These are phyloP conservation scores for Hygrophorus pudorinus DNA, from an alignment of 768 basidiomycete species.

Conservation along the genomic window DNA sequence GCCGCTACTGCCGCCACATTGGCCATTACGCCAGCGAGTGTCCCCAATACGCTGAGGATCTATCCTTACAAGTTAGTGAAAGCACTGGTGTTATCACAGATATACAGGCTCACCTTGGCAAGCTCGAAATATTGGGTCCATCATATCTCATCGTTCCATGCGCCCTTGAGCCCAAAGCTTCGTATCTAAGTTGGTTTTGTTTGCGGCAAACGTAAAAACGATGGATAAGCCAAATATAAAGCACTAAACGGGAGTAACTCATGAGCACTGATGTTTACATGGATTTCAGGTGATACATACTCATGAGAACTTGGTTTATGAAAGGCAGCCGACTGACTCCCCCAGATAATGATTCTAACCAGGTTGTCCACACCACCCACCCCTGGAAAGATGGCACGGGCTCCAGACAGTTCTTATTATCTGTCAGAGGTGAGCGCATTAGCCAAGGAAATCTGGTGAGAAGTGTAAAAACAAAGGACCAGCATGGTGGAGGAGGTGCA, in stretches of 20 bases:
- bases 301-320: too few relatives aligned
- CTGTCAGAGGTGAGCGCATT: not conserved
- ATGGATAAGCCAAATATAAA: constrained; percentile 37
- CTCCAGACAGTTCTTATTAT: not conserved
- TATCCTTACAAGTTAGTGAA: not conserved
- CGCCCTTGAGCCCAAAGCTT: constrained; percentile 39
- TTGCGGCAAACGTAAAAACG: too few relatives aligned
- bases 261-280: not conserved
- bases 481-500: not conserved
- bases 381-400: constrained; percentile 23
- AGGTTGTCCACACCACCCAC: constrained; percentile 20
- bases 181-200: too few relatives aligned
- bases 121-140: too few relatives aligned
- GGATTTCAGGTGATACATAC: too few relatives aligned
- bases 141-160: constrained; percentile 45
- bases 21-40: too few relatives aligned
- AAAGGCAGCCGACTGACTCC: too few relatives aligned
- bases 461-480: not conserved
- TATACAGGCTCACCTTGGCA: constrained; percentile 35
- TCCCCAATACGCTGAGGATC: too few relatives aligned
- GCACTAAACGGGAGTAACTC: constrained; percentile 31
- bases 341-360: constrained; percentile 31
- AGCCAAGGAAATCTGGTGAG: not conserved
- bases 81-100: not conserved
- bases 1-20: too few relatives aligned